Evolutionary conservation across 2,329 filamentous ascomycete species (phyloP).

Genomic region (Blastomyces gilchristii): DNA sequence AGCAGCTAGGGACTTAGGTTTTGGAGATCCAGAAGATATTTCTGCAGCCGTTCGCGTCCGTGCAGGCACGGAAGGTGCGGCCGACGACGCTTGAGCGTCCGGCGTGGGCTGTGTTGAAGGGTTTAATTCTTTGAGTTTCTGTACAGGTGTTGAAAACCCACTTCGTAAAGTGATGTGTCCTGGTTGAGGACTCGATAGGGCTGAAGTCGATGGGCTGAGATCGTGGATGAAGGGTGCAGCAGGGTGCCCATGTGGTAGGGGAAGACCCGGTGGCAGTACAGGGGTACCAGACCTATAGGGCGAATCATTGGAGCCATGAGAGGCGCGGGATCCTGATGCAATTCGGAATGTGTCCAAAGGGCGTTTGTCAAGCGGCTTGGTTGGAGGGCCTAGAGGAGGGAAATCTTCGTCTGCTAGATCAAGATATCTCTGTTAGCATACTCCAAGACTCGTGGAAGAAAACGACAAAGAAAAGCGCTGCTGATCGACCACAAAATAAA

Average conservation of each 20-base stretch:
- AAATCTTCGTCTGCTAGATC: constrained; percentile 37
- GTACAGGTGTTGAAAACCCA: constrained; percentile 25
- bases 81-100: constrained; percentile 18
- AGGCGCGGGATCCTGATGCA: constrained; percentile 11
- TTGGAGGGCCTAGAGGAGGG: constrained; percentile 33
- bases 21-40: constrained; percentile 35
- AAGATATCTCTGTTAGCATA: constrained; percentile 21
- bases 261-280: constrained; percentile 33
- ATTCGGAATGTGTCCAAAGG: constrained; percentile 16
- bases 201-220: constrained; percentile 16
- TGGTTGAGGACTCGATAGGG: background rate
- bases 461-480: constrained; percentile 6
- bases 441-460: constrained; percentile 3
- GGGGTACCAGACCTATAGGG: constrained; percentile 29
- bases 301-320: constrained; percentile 2
- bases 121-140: constrained; percentile 17
- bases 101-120: constrained; percentile 23
- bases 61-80: constrained; percentile 17
- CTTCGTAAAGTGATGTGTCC: background rate
- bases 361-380: constrained; percentile 26
- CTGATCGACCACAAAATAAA: constrained; percentile 14
- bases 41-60: constrained; percentile 27
- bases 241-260: constrained; percentile 33
- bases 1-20: constrained; percentile 21
- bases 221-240: constrained; percentile 27